Base-by-base conservation (phyloP, 2,329 filamentous ascomycete species). In the Fusarium palustre region DNA sequence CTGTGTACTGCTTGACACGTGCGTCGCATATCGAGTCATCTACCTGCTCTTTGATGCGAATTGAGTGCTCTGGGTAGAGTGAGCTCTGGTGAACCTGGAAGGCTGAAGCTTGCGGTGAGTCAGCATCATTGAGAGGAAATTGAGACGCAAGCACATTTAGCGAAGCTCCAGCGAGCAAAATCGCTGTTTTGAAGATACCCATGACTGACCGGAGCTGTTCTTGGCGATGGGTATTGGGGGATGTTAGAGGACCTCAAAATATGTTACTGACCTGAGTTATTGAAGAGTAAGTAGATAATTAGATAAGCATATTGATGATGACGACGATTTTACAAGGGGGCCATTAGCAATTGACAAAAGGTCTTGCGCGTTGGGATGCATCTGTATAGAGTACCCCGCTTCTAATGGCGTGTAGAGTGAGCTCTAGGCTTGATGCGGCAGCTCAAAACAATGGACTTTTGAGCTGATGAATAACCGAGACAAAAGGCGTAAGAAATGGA, bases 1-100 rank as follows among this genome's bases (percentile, higher is more conserved):
- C 70, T 0, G 69, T 72, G 31, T 70, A 72, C 20, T 72, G 70
- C 45, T 72, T 72, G 3, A 69, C 66, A 1, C 61, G 66, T 2
- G 69, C 68, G 8, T 72, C 60, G 16, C 70, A 72, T 8, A 72
- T 65, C 3, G 54, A 49, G 15, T 53, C 18, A 7, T 66, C 57
- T 1, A 55, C 38, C 34, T 72, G 70, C 15, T 72, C 66, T 3
- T 53, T 64, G 22, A 72, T 70, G 13, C 70, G 70, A 13, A 72
- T 61, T 2, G 69, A 59, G 16, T 72, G 59, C 4, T 59, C 53
- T 1, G 66, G 70, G 3, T 52, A 59, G 1, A 65, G 12, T 2
- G 60, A 59, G 11, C 62, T 65, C 20, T 64, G 61, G 5, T 65
- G 55, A 3, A 65, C 18, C 3, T 65, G 62, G 2, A 65, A 65